Conservation (phyloP, 2,329 filamentous ascomycete species). For the Rugonectria rugulosa region DNA sequence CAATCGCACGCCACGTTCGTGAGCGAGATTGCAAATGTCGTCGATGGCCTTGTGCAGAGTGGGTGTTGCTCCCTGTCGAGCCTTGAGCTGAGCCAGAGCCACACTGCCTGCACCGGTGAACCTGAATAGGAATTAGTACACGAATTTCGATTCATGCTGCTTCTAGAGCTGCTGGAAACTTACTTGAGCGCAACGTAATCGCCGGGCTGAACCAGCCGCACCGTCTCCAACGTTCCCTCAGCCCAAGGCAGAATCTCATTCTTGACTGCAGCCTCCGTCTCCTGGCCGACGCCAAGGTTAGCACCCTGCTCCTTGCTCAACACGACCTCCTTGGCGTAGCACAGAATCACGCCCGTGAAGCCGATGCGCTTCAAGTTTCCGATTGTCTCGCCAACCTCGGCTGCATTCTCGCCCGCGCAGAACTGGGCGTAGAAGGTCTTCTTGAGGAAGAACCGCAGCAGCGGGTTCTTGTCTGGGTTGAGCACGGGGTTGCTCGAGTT, state of each 20-base stretch:
- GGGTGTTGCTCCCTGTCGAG: slow-evolving; percentile 67
- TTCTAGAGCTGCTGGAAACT: slow-evolving; percentile 23
- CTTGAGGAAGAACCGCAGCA: slow-evolving; percentile 76
- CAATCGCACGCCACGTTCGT: slow-evolving; percentile 72
- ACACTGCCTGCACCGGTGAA: slow-evolving; percentile 85
- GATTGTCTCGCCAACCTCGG: slow-evolving; percentile 73
- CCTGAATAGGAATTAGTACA: slow-evolving; percentile 41
- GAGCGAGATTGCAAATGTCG: slow-evolving; percentile 76
- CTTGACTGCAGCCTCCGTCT: slow-evolving; percentile 56
- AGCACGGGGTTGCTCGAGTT: slow-evolving; percentile 71
- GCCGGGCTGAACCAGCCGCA: slow-evolving; percentile 68
- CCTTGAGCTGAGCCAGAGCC: slow-evolving; percentile 71
- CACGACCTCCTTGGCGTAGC: slow-evolving; percentile 85
- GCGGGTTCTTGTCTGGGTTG: slow-evolving; percentile 76
- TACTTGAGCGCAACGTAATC: slow-evolving; percentile 73
- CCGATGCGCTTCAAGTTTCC: slow-evolving; percentile 74
- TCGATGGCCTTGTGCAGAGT: slow-evolving; percentile 75
- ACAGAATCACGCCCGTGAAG: slow-evolving; percentile 83
- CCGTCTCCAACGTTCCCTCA: slow-evolving; percentile 76
- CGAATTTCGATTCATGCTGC: neutral
- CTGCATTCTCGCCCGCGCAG: slow-evolving; percentile 79
- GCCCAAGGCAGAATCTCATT: slow-evolving; percentile 76
- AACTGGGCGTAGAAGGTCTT: slow-evolving; percentile 91
- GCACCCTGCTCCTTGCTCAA: slow-evolving; percentile 63
- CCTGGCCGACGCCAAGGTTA: slow-evolving; percentile 54